These are phyloP conservation scores for Dothiorella sarmentorum DNA, from an alignment of 2,329 filamentous ascomycete genomes.

Conservation along the genomic window DNA sequence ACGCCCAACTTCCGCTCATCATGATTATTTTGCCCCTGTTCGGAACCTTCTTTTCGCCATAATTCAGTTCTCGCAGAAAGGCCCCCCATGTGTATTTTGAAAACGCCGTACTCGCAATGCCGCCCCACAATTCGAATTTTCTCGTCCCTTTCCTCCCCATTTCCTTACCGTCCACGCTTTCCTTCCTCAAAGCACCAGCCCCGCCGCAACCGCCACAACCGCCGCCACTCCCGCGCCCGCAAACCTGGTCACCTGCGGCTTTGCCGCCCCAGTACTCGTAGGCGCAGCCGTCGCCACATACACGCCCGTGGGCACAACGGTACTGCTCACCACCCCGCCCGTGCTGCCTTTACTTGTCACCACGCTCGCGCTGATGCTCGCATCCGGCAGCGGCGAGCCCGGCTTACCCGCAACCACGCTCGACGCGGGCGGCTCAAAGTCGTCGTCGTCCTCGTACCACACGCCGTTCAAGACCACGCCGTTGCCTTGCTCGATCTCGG, in stretches of 20 bases:
- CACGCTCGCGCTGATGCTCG: neutral
- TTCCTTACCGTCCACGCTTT: neutral
- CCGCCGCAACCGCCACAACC: conserved; percentile 7
- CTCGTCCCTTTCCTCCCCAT: too few relatives aligned
- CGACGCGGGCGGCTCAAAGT: conserved; percentile 16
- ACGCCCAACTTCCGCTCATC: too few relatives aligned
- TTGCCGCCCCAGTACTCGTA: conserved; percentile 5
- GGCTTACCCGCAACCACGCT: conserved; percentile 20
- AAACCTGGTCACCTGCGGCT: neutral
- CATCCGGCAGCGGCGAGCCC: neutral
- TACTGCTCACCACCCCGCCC: conserved; percentile 5
- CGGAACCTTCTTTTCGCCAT: too few relatives aligned
- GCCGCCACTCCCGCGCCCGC: conserved; percentile 2
- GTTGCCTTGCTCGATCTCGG: conserved; percentile 46
- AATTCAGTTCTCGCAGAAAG: too few relatives aligned
- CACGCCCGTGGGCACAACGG: conserved; percentile 19
- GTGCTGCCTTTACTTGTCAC: neutral
- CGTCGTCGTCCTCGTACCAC: conserved; percentile 23
- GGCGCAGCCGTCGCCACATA: conserved; percentile 20
- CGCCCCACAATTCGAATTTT: neutral
- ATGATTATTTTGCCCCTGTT: too few relatives aligned
- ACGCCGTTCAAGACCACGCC: conserved; percentile 34
- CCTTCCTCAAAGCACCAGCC: neutral
- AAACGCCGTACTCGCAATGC: neutral
- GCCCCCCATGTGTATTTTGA: neutral